Base-by-base conservation (phyloP, 805 yeast species). In the Torulaspora indica region DNA sequence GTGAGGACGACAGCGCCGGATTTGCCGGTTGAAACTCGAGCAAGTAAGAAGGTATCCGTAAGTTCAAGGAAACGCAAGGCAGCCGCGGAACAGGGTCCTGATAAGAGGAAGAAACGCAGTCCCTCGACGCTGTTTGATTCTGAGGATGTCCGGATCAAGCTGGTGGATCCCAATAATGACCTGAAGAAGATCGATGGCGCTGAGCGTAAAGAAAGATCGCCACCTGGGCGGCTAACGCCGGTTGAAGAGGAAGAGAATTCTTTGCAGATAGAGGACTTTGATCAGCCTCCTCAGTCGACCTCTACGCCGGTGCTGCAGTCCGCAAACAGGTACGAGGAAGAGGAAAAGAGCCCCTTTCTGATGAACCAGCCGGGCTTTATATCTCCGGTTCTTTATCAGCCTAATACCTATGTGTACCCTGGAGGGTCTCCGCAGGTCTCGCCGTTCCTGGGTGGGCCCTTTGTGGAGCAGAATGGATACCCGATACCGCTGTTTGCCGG, bases 251-350 rank as follows among this genome's bases (percentile, higher is more conserved):
- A 46, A 27, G 52, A 50, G 18, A 37, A 47, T 3, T 60, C 65
- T 8, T 40, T 61, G 14, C 49, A 54, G 28, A 41, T 55, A 17
- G 60, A 57, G 9, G 64, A 61, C 27, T 54, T 61, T 38, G 57
- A 52, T 36, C 60, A 57, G 47, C 63, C 64, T 3, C 65, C 65
- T 13, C 53, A 59, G 18, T 57, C 61, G 3, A 61, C 65, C 3
- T 61, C 65, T 3, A 61, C 65, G 9, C 65, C 65, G n/a, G 35
- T 48, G 2, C 27, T 40, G 17, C 22, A 31, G 34, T 34, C 43
- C 27, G 34, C 43, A 10, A 10, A 35, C 14, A 27, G 17, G 8
- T 27, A 24, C 7, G 34, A 13, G 13, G 40, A 23, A 4, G 24
- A 29, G 35, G 12, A 37, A 6, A 23, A 22, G 10, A 37, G 38